Evolutionary conservation across 1,284 basidiomycete species (phyloP), one percentile per base, ranked within the genome.

Genomic region (Melampsora abietis-canadensis): DNA sequence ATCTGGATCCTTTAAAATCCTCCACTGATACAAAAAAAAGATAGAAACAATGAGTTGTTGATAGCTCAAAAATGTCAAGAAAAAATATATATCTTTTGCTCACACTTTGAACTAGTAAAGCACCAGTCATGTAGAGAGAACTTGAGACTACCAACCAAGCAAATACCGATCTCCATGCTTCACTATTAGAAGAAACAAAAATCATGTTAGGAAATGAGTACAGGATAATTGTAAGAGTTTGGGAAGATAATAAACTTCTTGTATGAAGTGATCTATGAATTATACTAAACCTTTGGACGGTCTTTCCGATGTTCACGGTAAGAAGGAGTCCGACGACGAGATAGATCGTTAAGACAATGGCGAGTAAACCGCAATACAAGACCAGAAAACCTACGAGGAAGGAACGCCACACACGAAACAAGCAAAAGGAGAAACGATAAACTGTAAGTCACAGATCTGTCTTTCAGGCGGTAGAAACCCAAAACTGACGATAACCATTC

Each of bases 241-340:
- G 37, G 12, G 37, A 40, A 12, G 1, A 40, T 4, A 10, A 12
- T 40, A 12, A 40, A 8, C 4, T 8, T 40, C 10, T 5, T 7
- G 37, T 40, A 40, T 1, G 8, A 2, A 27, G 4, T 6, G 21
- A 54, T 54, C 51, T 12, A 40, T 7, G 6, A 12, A 40, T 40
- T 1, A 40, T 40, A 10, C 6, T n/a, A 19, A 10, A 54, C 51
- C 24, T n/a, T 21, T 21, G 10, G 6, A 54, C 24, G 4, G 19
- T 5, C 17, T 27, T 10, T n/a, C 51, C 51, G 19, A 54, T n/a
- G 2, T 21, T 7, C 6, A 54, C 4, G 6, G 51, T 54, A 54
- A 54, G 19, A n/a, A 54, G n/a, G 24, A 54, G 19, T n/a, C 51
- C 51, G 51, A 54, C 51, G 51, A 54, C 24, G 51, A 54, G 17